phyloP scores from a whole-genome alignment of 2,329 filamentous ascomycete genomes.

The Plectosphaerella cucumerina region DNA sequence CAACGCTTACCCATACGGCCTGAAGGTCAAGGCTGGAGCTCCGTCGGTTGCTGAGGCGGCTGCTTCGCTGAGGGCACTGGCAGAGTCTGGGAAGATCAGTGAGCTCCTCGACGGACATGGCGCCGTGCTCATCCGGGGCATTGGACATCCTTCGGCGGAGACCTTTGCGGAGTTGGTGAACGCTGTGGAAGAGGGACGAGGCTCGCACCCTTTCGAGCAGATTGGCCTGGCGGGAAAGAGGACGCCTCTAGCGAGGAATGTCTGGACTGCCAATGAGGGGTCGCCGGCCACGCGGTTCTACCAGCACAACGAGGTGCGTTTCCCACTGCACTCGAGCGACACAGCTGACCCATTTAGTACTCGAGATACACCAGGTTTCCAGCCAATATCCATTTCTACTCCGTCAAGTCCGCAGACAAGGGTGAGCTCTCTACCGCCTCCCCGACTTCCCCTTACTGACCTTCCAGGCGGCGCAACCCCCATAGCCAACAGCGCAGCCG shows the following conservation, averaged over 20 bases:
- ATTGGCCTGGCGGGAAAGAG: slow-evolving; percentile 14
- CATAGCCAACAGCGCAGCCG: slow-evolving; percentile 9
- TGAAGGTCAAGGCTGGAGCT: slow-evolving; percentile 3
- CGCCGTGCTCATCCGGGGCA: slow-evolving; percentile 9
- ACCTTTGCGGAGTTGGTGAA: slow-evolving; percentile 14
- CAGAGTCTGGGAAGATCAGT: slow-evolving; percentile 9
- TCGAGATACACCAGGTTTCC: slow-evolving; percentile 13
- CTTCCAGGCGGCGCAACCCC: slow-evolving; percentile 10
- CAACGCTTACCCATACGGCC: slow-evolving; percentile 7
- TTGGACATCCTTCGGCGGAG: slow-evolving; percentile 8
- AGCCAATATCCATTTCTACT: slow-evolving; percentile 13
- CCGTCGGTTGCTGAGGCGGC: slow-evolving; percentile 5
- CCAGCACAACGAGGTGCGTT: slow-evolving; percentile 14
- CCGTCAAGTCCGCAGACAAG: slow-evolving; percentile 10
- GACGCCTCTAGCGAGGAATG: slow-evolving; percentile 10
- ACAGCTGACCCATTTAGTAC: slow-evolving; percentile 6
- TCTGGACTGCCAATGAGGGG: slow-evolving; percentile 16
- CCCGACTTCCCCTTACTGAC: not conserved
- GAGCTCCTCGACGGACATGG: slow-evolving; percentile 9
- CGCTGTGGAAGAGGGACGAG: slow-evolving; percentile 8
- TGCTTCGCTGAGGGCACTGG: slow-evolving; percentile 3
- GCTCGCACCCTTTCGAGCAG: slow-evolving; percentile 23
- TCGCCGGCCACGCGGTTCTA: slow-evolving; percentile 14
- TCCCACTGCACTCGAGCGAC: no score
- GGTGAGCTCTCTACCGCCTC: not conserved